Base-by-base conservation (phyloP, 805 yeast species). In the Cyberlindnera euphorbiiphila region DNA sequence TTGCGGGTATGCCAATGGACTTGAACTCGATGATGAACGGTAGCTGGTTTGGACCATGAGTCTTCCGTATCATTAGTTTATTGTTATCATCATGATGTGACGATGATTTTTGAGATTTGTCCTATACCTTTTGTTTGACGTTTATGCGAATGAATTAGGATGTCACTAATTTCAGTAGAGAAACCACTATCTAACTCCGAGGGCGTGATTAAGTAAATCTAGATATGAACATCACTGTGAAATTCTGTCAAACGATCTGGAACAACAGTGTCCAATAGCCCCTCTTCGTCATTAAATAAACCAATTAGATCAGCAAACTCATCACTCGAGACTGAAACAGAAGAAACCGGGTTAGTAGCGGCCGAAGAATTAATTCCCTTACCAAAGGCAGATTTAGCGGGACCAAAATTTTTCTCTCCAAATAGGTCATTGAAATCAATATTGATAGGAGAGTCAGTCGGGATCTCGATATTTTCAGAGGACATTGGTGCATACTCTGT, bases 21-120 rank as follows among this genome's bases (percentile, higher is more conserved):
- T 36, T 47, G 12, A 42, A 45, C 17, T 34, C 27, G 10, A 32
- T 52, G 51, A 38, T 53, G 44, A 37, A 40, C 10, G 50, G 48
- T 3, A 46, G 43, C n/a, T 54, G 59, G 59, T 53, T 53, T 29
- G 44, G n/a, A n/a, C n/a, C 32, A 30, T 50, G 34, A 28, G 11
- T 23, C 7, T 13, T 9, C 5, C 5, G 23, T 6, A 14, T 15
- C 14, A 12, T 25, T 17, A 6, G 6, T 21, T 12, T 11, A 11
- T 8, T 25, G 9, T 25, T 14, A 25, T 25, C 27, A n/a, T n/a
- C n/a, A n/a, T n/a, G n/a, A n/a, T n/a, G n/a, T n/a, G n/a, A n/a
- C n/a, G n/a, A n/a, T n/a, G n/a, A n/a, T n/a, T n/a, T n/a, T n/a
- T n/a, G n/a, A n/a, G n/a, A n/a, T n/a, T n/a, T n/a, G n/a, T n/a